Conservation (phyloP, 805 yeast genomes). For the Wickerhamomyces chaumierensis region DNA sequence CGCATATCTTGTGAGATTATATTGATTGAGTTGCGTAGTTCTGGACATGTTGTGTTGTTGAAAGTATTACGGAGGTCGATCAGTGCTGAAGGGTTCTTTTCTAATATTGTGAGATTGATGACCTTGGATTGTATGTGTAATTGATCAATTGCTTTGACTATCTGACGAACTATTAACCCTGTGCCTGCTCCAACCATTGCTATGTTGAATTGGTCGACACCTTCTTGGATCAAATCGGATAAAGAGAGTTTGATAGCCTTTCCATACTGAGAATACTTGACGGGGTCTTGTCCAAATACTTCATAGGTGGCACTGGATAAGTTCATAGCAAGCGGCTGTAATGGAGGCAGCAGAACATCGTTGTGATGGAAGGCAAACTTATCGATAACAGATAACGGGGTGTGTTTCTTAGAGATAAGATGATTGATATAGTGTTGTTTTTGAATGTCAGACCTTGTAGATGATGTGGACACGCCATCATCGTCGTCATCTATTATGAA, state of each 20-base stretch:
- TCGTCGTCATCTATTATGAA: conserved; percentile 47
- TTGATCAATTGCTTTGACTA: conserved; percentile 29
- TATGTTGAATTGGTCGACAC: conserved; percentile 21
- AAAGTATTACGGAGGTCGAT: conserved; percentile 39
- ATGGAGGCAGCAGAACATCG: conserved; percentile 35
- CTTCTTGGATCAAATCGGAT: conserved; percentile 9
- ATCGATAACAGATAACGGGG: conserved; percentile 21
- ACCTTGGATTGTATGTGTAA: conserved; percentile 14
- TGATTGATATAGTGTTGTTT: conserved; percentile 33
- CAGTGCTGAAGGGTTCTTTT: conserved; percentile 57
- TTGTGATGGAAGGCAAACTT: conserved; percentile 19
- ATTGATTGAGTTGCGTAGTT: too few relatives aligned
- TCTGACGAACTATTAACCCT: conserved; percentile 64
- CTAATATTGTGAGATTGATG: conserved; percentile 46
- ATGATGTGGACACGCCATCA: too few relatives aligned
- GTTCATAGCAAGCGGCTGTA: conserved; percentile 57
- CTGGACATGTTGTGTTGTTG: conserved; percentile 13
- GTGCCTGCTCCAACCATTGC: conserved; percentile 81
- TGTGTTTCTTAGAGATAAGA: conserved; percentile 23
- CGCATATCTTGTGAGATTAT: conserved; percentile 53
- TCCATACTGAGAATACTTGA: conserved; percentile 56
- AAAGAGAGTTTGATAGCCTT: conserved; percentile 17
- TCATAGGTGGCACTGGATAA: conserved; percentile 51
- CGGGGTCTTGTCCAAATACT: conserved; percentile 58
- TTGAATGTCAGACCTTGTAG: conserved; percentile 1